A percentile compares a stretch with the other conserved stretches of the same genome.
Conservation (phyloP, 192 early-diverging fungal genomes). For the Dissophora ornata region DNA sequence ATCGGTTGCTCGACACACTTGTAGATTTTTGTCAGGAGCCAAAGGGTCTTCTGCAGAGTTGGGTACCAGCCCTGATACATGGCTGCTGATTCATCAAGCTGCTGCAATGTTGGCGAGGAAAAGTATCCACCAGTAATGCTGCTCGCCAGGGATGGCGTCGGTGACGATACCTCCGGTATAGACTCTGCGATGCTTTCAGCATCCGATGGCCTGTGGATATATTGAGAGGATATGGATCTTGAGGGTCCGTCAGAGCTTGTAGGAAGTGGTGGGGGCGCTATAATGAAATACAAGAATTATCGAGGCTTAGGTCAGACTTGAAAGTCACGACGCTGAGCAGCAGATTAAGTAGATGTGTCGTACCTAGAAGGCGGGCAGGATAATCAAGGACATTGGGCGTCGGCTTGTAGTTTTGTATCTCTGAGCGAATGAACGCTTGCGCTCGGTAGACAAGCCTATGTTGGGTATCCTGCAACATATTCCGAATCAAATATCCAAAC, state of each 20-base stretch:
- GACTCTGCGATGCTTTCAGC: constrained; percentile 45
- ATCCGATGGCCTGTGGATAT: constrained; percentile 33
- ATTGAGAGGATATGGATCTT: constrained; percentile 20
- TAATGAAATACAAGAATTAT: background rate
- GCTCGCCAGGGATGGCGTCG: constrained; percentile 47
- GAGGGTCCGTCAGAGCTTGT: background rate
- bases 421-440: constrained; percentile 78
- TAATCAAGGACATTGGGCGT: constrained; percentile 74
- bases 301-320: too few species aligned
- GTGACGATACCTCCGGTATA: constrained; percentile 45
- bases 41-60: constrained; percentile 82
- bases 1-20: constrained; percentile 73
- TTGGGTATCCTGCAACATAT: constrained; percentile 92
- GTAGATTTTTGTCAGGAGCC: constrained; percentile 85
- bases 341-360: background rate
- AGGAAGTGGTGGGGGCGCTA: constrained; percentile 27
- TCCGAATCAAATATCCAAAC: constrained; percentile 77
- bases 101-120: constrained; percentile 38
- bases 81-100: constrained; percentile 46
- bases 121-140: constrained; percentile 39
- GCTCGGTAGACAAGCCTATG: constrained; percentile 89
- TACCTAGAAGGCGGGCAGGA: constrained; percentile 54
- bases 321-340: background rate
- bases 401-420: constrained; percentile 82
- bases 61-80: constrained; percentile 79